Evolutionary conservation across 2,329 filamentous ascomycete species (phyloP).

Genomic region (Cladosporium sp.): DNA sequence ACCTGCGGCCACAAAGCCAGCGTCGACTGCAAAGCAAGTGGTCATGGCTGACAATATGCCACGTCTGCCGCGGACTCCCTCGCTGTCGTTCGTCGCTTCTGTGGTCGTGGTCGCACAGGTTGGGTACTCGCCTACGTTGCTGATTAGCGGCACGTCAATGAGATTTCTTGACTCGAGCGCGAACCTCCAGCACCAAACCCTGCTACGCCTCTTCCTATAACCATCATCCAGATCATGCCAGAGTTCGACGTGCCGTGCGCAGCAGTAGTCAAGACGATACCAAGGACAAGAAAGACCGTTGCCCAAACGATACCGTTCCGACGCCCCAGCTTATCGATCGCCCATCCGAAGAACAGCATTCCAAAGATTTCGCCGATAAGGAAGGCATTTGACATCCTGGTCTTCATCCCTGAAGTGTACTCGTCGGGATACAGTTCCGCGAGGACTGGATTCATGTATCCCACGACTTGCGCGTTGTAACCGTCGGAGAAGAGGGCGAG

Average conservation of each 20-base stretch:
- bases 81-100: slow-evolving; percentile 11
- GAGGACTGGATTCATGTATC: slow-evolving; percentile 6
- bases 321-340: slow-evolving; percentile 47
- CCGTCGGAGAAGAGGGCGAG: slow-evolving; percentile 1
- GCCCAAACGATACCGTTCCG: slow-evolving; percentile 44
- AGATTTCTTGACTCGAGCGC: background rate
- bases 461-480: slow-evolving; percentile 1
- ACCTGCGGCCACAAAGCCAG: slow-evolving; percentile 72
- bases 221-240: slow-evolving; percentile 51
- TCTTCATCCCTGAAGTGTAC: slow-evolving; percentile 41
- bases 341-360: slow-evolving; percentile 48
- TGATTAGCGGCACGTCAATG: background rate
- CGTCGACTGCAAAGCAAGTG: slow-evolving; percentile 52
- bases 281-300: slow-evolving; percentile 43
- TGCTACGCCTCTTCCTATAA: slow-evolving; percentile 42
- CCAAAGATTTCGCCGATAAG: slow-evolving; percentile 52
- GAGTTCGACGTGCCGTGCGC: slow-evolving; percentile 35
- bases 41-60: slow-evolving; percentile 18
- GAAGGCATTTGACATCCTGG: slow-evolving; percentile 50
- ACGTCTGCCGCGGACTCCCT: slow-evolving; percentile 12
- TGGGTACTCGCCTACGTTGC: background rate
- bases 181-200: slow-evolving; percentile 16
- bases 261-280: slow-evolving; percentile 43
- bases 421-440: slow-evolving; percentile 28
- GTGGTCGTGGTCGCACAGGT: background rate